phyloP scores from a whole-genome alignment of 2,329 filamentous ascomycete species.

The Penicillium glabrum region DNA sequence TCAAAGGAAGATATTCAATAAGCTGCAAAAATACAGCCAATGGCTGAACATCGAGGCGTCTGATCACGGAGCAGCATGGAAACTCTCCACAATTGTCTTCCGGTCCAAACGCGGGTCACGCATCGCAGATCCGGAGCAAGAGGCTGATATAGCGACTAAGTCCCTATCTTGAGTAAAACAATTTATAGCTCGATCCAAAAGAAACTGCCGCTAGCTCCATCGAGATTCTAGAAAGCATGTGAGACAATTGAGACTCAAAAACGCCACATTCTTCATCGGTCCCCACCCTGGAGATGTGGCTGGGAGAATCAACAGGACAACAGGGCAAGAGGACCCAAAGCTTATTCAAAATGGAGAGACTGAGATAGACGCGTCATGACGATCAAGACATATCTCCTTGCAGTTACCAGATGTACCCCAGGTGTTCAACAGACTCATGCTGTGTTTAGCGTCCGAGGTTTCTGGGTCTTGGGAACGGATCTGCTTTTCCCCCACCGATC shows the following conservation, averaged over 20 bases:
- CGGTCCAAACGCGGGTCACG: too few species aligned
- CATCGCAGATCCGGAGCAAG: too few species aligned
- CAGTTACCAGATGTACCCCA: background rate
- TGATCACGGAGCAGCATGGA: too few species aligned
- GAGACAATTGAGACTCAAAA: background rate
- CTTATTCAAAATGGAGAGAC: background rate
- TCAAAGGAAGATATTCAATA: too few species aligned
- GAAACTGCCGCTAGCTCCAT: background rate
- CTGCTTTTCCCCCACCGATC: constrained; percentile 11
- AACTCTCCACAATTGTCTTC: too few species aligned
- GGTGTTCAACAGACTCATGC: background rate
- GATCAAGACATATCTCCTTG: background rate
- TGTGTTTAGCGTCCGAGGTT: background rate
- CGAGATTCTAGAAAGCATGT: background rate
- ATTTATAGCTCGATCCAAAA: background rate
- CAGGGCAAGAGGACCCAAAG: background rate
- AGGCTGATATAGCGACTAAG: background rate
- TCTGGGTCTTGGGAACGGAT: background rate
- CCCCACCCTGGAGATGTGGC: background rate
- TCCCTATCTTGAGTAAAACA: background rate
- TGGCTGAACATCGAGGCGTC: too few species aligned
- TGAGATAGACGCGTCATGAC: background rate
- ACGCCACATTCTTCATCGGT: background rate
- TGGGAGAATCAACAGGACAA: background rate
- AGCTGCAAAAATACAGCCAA: too few species aligned